Conservation (phyloP, 805 yeast genomes). For the Lachancea nothofagi region DNA sequence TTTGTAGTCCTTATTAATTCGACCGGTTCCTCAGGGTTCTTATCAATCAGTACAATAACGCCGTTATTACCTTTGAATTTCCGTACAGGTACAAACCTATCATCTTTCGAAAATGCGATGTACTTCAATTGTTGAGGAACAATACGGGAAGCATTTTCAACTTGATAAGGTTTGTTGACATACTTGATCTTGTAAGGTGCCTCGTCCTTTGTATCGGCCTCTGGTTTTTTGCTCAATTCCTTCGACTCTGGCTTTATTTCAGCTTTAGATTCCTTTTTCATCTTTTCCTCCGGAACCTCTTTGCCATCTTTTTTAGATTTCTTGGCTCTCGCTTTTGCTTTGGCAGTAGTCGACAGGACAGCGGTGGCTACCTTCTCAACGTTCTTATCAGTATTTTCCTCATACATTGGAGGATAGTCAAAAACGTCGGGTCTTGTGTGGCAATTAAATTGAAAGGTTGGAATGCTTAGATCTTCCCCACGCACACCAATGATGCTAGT, state of each 20-base stretch:
- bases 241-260: slow-evolving; percentile 19
- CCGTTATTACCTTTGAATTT: slow-evolving; percentile 66
- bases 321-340: slow-evolving; percentile 90
- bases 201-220: slow-evolving; percentile 21
- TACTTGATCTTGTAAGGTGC: slow-evolving; percentile 43
- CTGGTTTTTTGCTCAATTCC: slow-evolving; percentile 24
- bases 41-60: slow-evolving; percentile 65
- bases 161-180: slow-evolving; percentile 58
- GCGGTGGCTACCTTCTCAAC: slow-evolving; percentile 91
- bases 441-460: slow-evolving; percentile 75
- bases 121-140: slow-evolving; percentile 83
- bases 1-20: slow-evolving; percentile 78
- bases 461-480: slow-evolving; percentile 72
- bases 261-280: slow-evolving; percentile 22
- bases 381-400: slow-evolving; percentile 70
- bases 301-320: slow-evolving; percentile 47
- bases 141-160: slow-evolving; percentile 80
- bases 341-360: slow-evolving; percentile 86
- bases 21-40: slow-evolving; percentile 51
- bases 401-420: slow-evolving; percentile 84
- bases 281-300: slow-evolving; percentile 37
- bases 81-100: slow-evolving; percentile 77
- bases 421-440: slow-evolving; percentile 75
- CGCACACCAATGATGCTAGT: slow-evolving; percentile 85
- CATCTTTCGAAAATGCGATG: slow-evolving; percentile 69